Evolutionary conservation across 78 protist genomes (phyloP).

Genomic region (Pelomyxa schiedti): DNA sequence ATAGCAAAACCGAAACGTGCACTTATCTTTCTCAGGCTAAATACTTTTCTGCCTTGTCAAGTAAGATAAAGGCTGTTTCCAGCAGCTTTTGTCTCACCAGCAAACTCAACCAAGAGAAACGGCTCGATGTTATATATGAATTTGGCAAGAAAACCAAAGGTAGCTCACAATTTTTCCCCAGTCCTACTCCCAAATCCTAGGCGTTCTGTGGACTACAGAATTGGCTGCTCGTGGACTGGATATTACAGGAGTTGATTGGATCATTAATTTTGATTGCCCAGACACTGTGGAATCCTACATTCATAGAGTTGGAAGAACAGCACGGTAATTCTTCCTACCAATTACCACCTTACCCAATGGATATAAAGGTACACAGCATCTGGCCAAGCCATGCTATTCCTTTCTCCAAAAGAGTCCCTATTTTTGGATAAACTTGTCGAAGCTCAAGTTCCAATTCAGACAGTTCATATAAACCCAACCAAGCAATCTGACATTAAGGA

Average conservation of each 20-base stretch:
- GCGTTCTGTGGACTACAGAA: slow-evolving; percentile 93
- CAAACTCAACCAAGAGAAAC: slow-evolving; percentile 79
- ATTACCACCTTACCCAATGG: slow-evolving; percentile 7
- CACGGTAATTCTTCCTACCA: too few species aligned
- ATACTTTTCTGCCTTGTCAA: slow-evolving; percentile 65
- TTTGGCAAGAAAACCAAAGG: slow-evolving; percentile 7
- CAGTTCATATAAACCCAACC: too few species aligned
- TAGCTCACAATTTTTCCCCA: background rate
- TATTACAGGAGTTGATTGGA: slow-evolving; percentile 93
- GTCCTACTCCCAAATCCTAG: slow-evolving; percentile 33
- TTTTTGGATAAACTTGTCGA: slow-evolving; percentile 13
- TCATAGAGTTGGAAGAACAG: slow-evolving; percentile 97
- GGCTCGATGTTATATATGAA: slow-evolving; percentile 47
- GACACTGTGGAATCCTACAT: slow-evolving; percentile 85
- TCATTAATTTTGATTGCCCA: slow-evolving; percentile 92
- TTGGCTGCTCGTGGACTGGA: slow-evolving; percentile 98
- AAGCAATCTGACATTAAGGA: too few species aligned
- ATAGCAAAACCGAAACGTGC: background rate
- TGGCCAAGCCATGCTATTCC: slow-evolving; percentile 26
- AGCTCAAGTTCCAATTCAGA: too few species aligned
- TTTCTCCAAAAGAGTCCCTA: slow-evolving; percentile 26
- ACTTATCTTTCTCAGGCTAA: slow-evolving; percentile 17
- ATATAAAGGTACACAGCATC: background rate
- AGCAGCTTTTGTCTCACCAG: slow-evolving; percentile 61
- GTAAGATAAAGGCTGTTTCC: slow-evolving; percentile 56